phyloP scores from a whole-genome alignment of 1,284 basidiomycete species.

The Marasmius sp. region DNA sequence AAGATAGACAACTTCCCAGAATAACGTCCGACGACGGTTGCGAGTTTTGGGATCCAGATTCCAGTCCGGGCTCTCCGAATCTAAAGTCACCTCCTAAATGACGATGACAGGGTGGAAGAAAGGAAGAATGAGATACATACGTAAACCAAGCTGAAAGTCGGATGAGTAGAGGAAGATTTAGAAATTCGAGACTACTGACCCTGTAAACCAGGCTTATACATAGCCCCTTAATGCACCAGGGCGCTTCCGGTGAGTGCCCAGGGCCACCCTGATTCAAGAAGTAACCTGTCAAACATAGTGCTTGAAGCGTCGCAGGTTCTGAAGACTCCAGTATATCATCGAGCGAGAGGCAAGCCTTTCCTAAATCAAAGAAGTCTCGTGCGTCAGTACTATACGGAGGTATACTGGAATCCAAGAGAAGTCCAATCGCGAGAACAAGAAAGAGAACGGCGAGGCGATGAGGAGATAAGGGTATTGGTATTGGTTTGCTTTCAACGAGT shows the following conservation, averaged over 20 bases:
- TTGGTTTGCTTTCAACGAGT: background rate
- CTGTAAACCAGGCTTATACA: slow-evolving; percentile 47
- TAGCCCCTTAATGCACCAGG: slow-evolving; percentile 47
- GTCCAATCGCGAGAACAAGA: slow-evolving; percentile 52
- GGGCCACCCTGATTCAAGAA: slow-evolving; percentile 47
- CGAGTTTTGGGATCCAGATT: slow-evolving; percentile 42
- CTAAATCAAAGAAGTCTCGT: slow-evolving; percentile 32
- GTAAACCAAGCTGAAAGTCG: slow-evolving; percentile 41
- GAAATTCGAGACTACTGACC: slow-evolving; percentile 28
- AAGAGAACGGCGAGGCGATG: slow-evolving; percentile 50
- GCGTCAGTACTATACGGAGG: slow-evolving; percentile 16
- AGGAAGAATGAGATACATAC: slow-evolving; percentile 42
- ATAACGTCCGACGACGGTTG: slow-evolving; percentile 22
- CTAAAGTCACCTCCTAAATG: too few relatives aligned
- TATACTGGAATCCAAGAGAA: slow-evolving; percentile 48
- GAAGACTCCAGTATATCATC: slow-evolving; percentile 45
- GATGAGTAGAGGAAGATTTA: background rate
- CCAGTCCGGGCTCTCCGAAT: slow-evolving; percentile 30
- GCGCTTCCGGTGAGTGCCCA: slow-evolving; percentile 45
- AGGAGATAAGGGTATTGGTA: slow-evolving; percentile 21
- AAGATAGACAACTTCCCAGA: slow-evolving; percentile 16
- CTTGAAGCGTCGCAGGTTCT: slow-evolving; percentile 50
- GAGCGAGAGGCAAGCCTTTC: slow-evolving; percentile 36
- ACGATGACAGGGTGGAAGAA: too few relatives aligned
- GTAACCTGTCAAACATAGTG: slow-evolving; percentile 50